Percentiles rank a stretch among this genome's conserved stretches.
Conservation (phyloP, 2,329 filamentous ascomycete genomes). For the Sporothrix pallida region DNA sequence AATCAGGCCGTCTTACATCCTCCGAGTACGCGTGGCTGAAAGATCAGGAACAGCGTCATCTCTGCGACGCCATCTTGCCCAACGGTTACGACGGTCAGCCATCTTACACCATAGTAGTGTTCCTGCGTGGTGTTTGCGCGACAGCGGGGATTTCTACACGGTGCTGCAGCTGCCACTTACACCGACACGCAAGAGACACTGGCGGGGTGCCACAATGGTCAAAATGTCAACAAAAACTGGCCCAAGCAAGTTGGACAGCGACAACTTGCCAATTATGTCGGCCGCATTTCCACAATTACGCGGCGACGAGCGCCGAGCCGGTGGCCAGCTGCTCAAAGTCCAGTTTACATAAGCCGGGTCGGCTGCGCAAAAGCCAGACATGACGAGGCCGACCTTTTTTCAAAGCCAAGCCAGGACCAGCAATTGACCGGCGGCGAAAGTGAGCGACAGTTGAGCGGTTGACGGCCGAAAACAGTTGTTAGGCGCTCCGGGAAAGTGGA, state of each 20-base stretch:
- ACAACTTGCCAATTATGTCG: conserved; percentile 7
- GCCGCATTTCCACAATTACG: not conserved
- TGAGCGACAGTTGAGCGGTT: not conserved
- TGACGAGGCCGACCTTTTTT: not conserved
- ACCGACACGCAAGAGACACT: not conserved
- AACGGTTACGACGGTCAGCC: not conserved
- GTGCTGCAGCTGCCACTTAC: not conserved
- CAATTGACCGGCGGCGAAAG: conserved; percentile 2
- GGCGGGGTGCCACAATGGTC: not conserved
- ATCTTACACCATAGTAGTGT: not conserved
- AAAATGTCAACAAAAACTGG: not conserved
- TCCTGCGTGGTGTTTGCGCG: conserved; percentile 3
- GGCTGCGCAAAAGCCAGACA: not conserved
- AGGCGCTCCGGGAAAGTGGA: conserved; percentile 5
- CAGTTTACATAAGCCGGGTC: not conserved
- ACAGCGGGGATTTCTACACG: not conserved
- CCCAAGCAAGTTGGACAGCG: not conserved
- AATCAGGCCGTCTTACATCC: not conserved
- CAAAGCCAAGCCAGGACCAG: not conserved
- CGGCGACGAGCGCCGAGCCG: not conserved
- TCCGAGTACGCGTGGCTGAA: conserved; percentile 1
- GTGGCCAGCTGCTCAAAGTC: conserved; percentile 4
- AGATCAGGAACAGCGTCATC: not conserved
- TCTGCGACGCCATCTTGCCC: not conserved
- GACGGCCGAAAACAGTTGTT: not conserved